A percentile compares a stretch with the other conserved stretches of the same genome.
Evolutionary conservation across 192 early-diverging fungal species (phyloP).

Genomic region (Funneliformis geosporum): DNA sequence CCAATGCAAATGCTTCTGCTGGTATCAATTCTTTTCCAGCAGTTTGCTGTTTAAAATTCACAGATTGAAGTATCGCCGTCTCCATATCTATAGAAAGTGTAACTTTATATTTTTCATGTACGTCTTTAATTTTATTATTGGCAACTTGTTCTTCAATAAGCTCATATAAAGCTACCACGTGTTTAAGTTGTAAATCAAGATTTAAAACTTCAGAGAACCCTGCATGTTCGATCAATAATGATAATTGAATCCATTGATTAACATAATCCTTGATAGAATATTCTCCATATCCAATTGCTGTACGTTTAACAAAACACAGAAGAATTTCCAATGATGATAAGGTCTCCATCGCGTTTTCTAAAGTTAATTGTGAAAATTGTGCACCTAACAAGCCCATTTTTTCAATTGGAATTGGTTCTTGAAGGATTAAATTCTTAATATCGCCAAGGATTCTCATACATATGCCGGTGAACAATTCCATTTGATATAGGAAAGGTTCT

Average conservation of each 20-base stretch:
- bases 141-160: slow-evolving; percentile 21
- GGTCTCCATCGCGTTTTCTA: not conserved
- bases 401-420: slow-evolving; percentile 20
- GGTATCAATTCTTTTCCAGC: not conserved
- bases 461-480: slow-evolving; percentile 22
- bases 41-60: not conserved
- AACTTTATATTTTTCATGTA: slow-evolving; percentile 18
- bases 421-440: not conserved
- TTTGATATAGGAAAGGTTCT: slow-evolving; percentile 15
- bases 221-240: not conserved
- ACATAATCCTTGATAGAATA: slow-evolving; percentile 20
- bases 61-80: not conserved
- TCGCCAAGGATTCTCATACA: slow-evolving; percentile 2
- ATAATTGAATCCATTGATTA: slow-evolving; percentile 13
- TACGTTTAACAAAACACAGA: slow-evolving; percentile 29
- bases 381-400: not conserved
- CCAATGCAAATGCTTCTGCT: not conserved
- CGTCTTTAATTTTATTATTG: not conserved
- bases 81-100: not conserved
- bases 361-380: no score
- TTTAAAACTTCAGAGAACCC: not conserved
- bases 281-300: not conserved
- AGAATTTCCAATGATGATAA: slow-evolving; percentile 27
- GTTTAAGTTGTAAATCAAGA: slow-evolving; percentile 10
- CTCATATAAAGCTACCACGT: slow-evolving; percentile 29